These are phyloP conservation scores for Corniculantispora saksenae DNA, from an alignment of 2,329 filamentous ascomycete species.

Conservation along the genomic window DNA sequence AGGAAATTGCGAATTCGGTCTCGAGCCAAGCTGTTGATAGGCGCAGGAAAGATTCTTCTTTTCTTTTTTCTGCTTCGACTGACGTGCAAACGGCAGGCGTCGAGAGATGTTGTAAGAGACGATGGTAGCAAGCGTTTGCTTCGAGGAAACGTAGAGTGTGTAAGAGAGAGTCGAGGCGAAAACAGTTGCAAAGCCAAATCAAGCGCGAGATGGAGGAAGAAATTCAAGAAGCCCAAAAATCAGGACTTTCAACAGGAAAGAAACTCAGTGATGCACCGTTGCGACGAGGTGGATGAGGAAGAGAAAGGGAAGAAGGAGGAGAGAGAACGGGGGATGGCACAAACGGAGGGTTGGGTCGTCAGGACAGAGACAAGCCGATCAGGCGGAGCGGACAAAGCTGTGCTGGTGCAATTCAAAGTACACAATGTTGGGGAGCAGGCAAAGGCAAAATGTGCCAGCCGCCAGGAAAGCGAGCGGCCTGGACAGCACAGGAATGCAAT, in stretches of 20 bases:
- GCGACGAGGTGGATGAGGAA: conserved; percentile 9
- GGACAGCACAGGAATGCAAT: conserved; percentile 23
- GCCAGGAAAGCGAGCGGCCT: conserved; percentile 20
- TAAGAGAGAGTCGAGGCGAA: conserved; percentile 5
- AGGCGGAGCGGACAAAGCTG: conserved; percentile 5
- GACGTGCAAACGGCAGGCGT: conserved; percentile 8
- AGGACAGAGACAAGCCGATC: conserved; percentile 12
- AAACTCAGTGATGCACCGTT: conserved; percentile 7
- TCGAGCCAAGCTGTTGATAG: not conserved
- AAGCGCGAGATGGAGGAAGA: not conserved
- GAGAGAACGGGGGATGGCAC: conserved; percentile 13
- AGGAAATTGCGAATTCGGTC: not conserved
- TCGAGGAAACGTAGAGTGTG: conserved; percentile 7
- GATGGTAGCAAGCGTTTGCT: conserved; percentile 3
- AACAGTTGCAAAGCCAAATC: conserved; percentile 10
- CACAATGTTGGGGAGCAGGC: conserved; percentile 2
- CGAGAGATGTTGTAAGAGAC: conserved; percentile 9
- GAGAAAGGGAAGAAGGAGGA: conserved; percentile 18
- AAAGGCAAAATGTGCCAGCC: conserved; percentile 19
- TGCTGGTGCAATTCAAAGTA: conserved; percentile 1
- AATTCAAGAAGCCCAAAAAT: not conserved
- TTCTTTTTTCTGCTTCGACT: not conserved
- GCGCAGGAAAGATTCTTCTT: not conserved
- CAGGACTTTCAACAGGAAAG: conserved; percentile 20
- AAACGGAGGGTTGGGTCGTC: conserved; percentile 8